phyloP scores from a whole-genome alignment of 2,329 filamentous ascomycete species.

The Penicillium sp. region DNA sequence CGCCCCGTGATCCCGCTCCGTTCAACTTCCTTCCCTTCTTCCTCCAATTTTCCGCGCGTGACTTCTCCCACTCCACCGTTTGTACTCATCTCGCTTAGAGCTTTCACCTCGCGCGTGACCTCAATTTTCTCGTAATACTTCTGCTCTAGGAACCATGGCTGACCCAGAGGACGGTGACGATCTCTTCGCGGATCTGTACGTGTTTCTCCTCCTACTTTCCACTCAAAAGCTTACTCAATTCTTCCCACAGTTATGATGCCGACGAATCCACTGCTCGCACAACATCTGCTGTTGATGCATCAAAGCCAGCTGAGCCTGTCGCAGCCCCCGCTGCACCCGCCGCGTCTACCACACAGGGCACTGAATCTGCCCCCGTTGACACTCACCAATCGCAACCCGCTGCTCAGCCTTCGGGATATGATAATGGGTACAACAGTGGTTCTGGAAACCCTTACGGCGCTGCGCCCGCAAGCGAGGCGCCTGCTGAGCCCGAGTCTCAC shows the following conservation, averaged over 20 bases:
- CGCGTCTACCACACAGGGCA: constrained; percentile 36
- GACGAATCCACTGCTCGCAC: constrained; percentile 55
- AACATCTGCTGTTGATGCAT: constrained; percentile 36
- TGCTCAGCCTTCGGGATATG: constrained; percentile 26
- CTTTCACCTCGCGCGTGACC: background rate
- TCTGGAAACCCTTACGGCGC: constrained; percentile 27
- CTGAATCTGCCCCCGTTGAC: constrained; percentile 32
- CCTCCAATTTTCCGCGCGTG: constrained; percentile 4
- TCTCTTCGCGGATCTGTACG: constrained; percentile 93
- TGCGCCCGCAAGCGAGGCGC: constrained; percentile 19
- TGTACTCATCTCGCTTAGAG: background rate
- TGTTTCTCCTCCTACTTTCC: background rate
- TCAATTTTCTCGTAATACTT: background rate
- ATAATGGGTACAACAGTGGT: constrained; percentile 28
- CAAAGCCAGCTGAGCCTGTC: constrained; percentile 37
- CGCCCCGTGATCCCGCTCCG: constrained; percentile 18
- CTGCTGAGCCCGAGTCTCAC: constrained; percentile 36
- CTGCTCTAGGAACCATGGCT: constrained; percentile 61
- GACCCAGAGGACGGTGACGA: constrained; percentile 86
- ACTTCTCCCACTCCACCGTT: background rate
- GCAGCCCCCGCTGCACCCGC: constrained; percentile 31
- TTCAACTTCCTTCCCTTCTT: constrained; percentile 15
- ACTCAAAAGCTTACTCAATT: background rate
- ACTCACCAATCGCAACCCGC: constrained; percentile 21
- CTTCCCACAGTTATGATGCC: constrained; percentile 62